Evolutionary conservation across 352 stramenopile species (phyloP).

Genomic region (Globisporangium viniferum): DNA sequence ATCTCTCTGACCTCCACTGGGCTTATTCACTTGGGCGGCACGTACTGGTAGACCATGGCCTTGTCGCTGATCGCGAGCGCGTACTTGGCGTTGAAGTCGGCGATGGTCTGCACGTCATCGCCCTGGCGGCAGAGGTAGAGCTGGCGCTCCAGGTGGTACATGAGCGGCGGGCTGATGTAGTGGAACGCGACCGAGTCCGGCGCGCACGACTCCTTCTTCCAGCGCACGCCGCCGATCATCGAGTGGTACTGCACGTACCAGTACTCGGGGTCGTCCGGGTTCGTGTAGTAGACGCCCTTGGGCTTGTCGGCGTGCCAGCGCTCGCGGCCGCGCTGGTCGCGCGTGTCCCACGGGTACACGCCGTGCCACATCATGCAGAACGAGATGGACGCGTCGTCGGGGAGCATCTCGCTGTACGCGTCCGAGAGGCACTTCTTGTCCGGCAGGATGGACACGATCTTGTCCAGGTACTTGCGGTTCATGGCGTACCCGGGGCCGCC

Average conservation of each 20-base stretch:
- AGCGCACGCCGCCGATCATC: constrained; percentile 60
- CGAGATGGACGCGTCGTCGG: constrained; percentile 76
- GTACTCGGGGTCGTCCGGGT: constrained; percentile 47
- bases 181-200: constrained; percentile 76
- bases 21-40: constrained; percentile 19
- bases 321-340: constrained; percentile 62
- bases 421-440: constrained; percentile 66
- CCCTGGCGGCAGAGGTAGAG: constrained; percentile 65
- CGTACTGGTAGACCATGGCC: constrained; percentile 44
- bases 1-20: background rate
- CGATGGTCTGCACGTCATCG: constrained; percentile 41
- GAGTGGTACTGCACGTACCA: constrained; percentile 78
- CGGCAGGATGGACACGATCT: constrained; percentile 53
- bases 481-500: constrained; percentile 73
- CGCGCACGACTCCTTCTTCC: constrained; percentile 43
- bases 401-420: constrained; percentile 63
- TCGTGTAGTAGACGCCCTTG: constrained; percentile 61
- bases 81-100: constrained; percentile 57
- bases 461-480: constrained; percentile 74
- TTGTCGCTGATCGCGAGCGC: constrained; percentile 39
- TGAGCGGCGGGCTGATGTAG: constrained; percentile 65
- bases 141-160: constrained; percentile 76
- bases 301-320: constrained; percentile 76
- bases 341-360: constrained; percentile 70
- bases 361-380: constrained; percentile 86